These are phyloP conservation scores for Phytophthora kernoviae DNA, from an alignment of 352 stramenopile species.

Conservation along the genomic window DNA sequence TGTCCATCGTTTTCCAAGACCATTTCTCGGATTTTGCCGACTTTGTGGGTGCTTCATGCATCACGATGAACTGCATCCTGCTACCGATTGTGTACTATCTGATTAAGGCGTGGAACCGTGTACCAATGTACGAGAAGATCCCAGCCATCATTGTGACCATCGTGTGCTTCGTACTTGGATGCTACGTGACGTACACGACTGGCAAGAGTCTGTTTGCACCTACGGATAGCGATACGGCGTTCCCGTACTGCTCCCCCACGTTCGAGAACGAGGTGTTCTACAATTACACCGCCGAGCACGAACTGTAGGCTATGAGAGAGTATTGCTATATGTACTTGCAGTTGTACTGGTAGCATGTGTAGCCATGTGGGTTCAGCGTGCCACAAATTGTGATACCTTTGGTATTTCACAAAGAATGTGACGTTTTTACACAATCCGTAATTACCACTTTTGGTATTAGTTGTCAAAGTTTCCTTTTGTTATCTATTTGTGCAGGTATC, in stretches of 20 bases:
- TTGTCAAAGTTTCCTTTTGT: too few species aligned
- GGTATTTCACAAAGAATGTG: too few species aligned
- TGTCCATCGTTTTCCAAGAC: conserved; percentile 33
- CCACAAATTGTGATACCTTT: too few species aligned
- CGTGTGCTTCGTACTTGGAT: conserved; percentile 13
- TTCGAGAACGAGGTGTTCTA: conserved; percentile 27
- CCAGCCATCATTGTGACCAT: conserved; percentile 7
- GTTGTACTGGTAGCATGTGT: too few species aligned
- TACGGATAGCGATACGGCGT: conserved; percentile 6
- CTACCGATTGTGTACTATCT: conserved; percentile 36
- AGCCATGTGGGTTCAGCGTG: too few species aligned
- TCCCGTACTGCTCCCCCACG: conserved; percentile 24
- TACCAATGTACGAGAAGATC: conserved; percentile 14
- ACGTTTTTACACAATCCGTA: too few species aligned
- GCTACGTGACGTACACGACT: conserved; percentile 20
- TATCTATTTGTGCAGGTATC: neutral
- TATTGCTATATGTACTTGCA: too few species aligned
- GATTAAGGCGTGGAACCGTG: conserved; percentile 16
- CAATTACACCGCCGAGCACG: conserved; percentile 23
- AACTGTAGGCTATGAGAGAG: neutral
- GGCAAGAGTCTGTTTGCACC: conserved; percentile 13
- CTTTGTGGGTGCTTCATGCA: conserved; percentile 37
- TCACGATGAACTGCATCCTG: conserved; percentile 39
- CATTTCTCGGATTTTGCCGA: conserved; percentile 34
- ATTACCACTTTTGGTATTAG: too few species aligned